Base-by-base conservation (phyloP, 768 basidiomycete genomes). In the Suillus subaureus region DNA sequence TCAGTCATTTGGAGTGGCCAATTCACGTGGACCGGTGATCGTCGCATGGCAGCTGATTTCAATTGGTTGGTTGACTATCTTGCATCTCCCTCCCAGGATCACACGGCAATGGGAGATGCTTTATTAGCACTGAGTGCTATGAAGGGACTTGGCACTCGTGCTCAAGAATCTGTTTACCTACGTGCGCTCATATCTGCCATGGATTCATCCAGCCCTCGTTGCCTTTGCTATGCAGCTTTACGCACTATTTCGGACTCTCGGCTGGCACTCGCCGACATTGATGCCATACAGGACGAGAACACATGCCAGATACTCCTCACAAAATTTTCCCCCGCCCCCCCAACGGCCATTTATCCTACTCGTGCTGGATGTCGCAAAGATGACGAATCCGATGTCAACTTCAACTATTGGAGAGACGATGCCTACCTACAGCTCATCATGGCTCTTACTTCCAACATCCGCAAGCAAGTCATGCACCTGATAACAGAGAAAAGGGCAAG, bases 151-250 rank as follows among this genome's bases (percentile, higher is more conserved):
- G 57, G 57, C 16, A 40, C 23, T 15, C n/a, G 6, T 39, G 56
- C 43, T 28, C 57, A 18, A 28, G 3, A 40, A 61, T 31, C 62
- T 26, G 31, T 8, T 12, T 63, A 39, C 62, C 28, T 63, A 39
- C n/a, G 16, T 2, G 37, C 35, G 8, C 28, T 63, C 51, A 28
- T 63, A 28, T 21, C 37, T 28, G 35, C 62, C 35, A 40, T 63
- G 62, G 11, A 60, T 21, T n/a, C 52, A 40, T 23, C 56, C 37
- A 37, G 7, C 13, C 56, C 37, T 28, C 21, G 13, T 28, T 52
- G 47, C 18, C 51, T 63, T 60, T 37, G 62, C 23, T 42, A 63
- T 28, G 40, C 62, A 12, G 62, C 62, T 60, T 57, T 63, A 37
- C 55, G 62, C 4, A 31, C 35, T 37, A 23, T 55, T 16, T 61